phyloP scores from a whole-genome alignment of 805 yeast species.

The Saccharomycopsis sp. region DNA sequence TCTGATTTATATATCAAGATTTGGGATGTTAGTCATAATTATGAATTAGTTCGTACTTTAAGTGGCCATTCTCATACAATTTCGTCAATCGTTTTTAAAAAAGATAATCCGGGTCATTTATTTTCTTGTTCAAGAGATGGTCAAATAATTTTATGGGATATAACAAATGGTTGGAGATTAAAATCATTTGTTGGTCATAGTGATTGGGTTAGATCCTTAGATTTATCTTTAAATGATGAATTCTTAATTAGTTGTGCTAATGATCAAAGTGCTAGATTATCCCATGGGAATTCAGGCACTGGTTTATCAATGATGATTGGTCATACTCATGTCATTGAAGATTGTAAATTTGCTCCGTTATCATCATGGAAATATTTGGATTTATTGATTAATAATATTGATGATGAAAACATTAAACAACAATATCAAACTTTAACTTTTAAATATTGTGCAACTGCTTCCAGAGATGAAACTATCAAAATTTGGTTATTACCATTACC shows the following conservation, averaged over 20 bases:
- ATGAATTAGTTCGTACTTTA: slow-evolving; percentile 48
- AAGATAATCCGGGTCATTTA: slow-evolving; percentile 33
- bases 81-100: slow-evolving; percentile 48
- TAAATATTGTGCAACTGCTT: slow-evolving; percentile 68
- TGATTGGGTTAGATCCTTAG: slow-evolving; percentile 78
- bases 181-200: slow-evolving; percentile 67
- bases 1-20: slow-evolving; percentile 50
- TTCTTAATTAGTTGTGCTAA: slow-evolving; percentile 65
- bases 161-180: slow-evolving; percentile 54
- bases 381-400: slow-evolving; percentile 23
- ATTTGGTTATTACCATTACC: slow-evolving; percentile 77
- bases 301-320: slow-evolving; percentile 61
- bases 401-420: slow-evolving; percentile 20
- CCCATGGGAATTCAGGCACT: slow-evolving; percentile 56
- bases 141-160: slow-evolving; percentile 55
- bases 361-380: slow-evolving; percentile 39
- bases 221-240: slow-evolving; percentile 35
- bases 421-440: slow-evolving; percentile 36
- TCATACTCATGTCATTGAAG: slow-evolving; percentile 78
- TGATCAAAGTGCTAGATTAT: slow-evolving; percentile 62
- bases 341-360: slow-evolving; percentile 54
- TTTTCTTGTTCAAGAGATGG: slow-evolving; percentile 58
- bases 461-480: slow-evolving; percentile 65
- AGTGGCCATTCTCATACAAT: slow-evolving; percentile 86
- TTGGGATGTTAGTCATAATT: slow-evolving; percentile 49